Evolutionary conservation across 768 basidiomycete species (phyloP), one percentile per base, ranked within the genome.

Genomic region (Suillus tomentosus): DNA sequence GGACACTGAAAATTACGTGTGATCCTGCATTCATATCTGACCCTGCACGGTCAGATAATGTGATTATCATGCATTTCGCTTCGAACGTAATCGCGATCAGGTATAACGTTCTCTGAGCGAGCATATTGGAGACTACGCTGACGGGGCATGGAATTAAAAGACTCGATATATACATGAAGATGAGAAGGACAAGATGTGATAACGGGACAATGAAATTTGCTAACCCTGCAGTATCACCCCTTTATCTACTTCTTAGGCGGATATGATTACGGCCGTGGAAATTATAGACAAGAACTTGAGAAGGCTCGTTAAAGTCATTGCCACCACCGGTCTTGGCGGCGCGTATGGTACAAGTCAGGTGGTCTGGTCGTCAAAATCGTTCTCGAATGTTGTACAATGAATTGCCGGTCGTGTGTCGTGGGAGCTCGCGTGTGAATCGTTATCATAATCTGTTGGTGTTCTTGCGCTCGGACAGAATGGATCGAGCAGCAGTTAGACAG

Each of bases 381-480:
- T 36, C 34, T 56, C 36, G n/a, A 37, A n/a, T 34, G n/a, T 9
- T 17, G n/a, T 56, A 7, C 22, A 56, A 8, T 40, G 39, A 27
- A 40, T 5, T 19, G 15, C 22, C 17, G 15, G 55, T 15, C 8
- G 17, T 11, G 17, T 24, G 31, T 34, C 37, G 43, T 31, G 24
- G 22, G 31, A 61, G 31, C 34, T 31, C 57, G 51, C 17, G 22
- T 40, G 6, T 6, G 51, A 34, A 62, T 61, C 50, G 17, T 47
- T 60, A 11, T 65, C 61, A 67, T n/a, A 67, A 39, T 9, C 17
- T 59, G 36, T 42, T 42, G 11, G 64, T 67, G 8, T 43, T 53
- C 24, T 67, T 67, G 39, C 66, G 57, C 53, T 63, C 56, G 22
- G 62, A 48, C 6, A 67, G 59, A 8, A 65, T 37, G 15, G 54